phyloP scores from a whole-genome alignment of 176 grass and related monocot genomes.

The Poa pratensis region DNA sequence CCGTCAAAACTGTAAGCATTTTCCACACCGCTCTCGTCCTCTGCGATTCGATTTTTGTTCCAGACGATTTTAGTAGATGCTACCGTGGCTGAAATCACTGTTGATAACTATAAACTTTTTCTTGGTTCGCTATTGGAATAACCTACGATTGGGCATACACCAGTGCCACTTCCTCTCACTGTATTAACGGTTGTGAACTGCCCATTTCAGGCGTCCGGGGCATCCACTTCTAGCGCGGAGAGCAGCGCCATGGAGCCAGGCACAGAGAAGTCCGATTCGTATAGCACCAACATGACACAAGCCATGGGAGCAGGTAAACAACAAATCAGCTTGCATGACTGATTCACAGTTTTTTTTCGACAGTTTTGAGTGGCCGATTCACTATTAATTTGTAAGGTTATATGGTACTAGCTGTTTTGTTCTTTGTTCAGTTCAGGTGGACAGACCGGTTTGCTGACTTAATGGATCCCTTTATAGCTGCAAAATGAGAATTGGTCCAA shows the following conservation, averaged over 20 bases:
- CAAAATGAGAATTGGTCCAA: neutral
- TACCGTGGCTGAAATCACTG: neutral
- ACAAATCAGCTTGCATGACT: neutral
- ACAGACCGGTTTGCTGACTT: neutral
- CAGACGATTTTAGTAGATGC: neutral
- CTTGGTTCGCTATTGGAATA: neutral
- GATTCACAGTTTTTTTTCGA: neutral
- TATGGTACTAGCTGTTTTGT: neutral
- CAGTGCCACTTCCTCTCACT: neutral
- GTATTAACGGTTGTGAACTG: neutral
- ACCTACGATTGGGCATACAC: no score
- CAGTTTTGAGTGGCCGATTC: neutral
- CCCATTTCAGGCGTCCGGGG: constrained; percentile 50
- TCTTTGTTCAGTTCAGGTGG: neutral
- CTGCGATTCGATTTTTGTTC: neutral
- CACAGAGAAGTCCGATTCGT: constrained; percentile 63
- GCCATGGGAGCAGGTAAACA: constrained; percentile 87
- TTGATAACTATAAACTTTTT: neutral
- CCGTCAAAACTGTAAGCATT: constrained; percentile 60
- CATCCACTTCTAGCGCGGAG: constrained; percentile 55
- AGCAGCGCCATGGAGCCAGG: constrained; percentile 47
- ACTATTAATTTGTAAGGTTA: neutral
- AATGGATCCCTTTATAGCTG: neutral
- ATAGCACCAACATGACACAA: constrained; percentile 86
- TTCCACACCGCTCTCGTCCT: neutral